A percentile compares a stretch with the other conserved stretches of the same genome.
Conservation (phyloP, 1,139 yeast species). For the Geotrichum klebahnii region DNA sequence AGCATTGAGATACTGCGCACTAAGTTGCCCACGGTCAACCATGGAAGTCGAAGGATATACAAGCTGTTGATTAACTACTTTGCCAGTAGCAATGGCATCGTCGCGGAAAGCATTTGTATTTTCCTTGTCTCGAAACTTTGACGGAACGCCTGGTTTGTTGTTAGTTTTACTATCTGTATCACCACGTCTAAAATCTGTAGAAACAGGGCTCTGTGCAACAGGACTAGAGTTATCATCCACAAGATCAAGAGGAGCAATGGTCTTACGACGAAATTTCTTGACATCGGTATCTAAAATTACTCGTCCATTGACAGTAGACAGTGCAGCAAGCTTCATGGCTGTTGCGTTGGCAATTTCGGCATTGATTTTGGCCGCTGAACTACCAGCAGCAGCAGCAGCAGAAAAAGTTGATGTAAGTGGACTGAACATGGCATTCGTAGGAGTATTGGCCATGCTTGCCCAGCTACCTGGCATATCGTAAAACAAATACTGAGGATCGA, state of each 20-base stretch:
- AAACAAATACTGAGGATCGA: too few species aligned
- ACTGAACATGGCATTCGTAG: conserved; percentile 24
- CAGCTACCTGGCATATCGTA: too few species aligned
- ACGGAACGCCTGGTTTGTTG: too few species aligned
- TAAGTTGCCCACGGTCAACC: background rate
- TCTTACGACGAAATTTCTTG: conserved; percentile 9
- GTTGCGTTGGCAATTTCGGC: conserved; percentile 34
- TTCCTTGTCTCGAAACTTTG: conserved; percentile 12
- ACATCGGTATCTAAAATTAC: conserved; percentile 21
- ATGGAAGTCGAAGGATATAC: background rate
- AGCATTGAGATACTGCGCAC: background rate
- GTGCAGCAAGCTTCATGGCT: conserved; percentile 41
- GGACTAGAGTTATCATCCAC: conserved; percentile 22
- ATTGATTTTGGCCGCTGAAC: conserved; percentile 22
- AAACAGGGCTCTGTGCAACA: background rate
- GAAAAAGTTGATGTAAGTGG: conserved; percentile 9
- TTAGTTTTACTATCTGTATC: background rate
- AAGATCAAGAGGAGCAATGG: conserved; percentile 22
- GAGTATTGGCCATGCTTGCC: conserved; percentile 33
- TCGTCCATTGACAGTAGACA: conserved; percentile 36
- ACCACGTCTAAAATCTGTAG: background rate
- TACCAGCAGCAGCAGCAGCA: conserved; percentile 8
- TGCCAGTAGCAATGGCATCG: conserved; percentile 26
- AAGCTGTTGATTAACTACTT: conserved; percentile 24
- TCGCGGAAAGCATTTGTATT: conserved; percentile 33